Base-by-base conservation (phyloP, 305 asterid genomes). In the Fraxinus floribunda region DNA sequence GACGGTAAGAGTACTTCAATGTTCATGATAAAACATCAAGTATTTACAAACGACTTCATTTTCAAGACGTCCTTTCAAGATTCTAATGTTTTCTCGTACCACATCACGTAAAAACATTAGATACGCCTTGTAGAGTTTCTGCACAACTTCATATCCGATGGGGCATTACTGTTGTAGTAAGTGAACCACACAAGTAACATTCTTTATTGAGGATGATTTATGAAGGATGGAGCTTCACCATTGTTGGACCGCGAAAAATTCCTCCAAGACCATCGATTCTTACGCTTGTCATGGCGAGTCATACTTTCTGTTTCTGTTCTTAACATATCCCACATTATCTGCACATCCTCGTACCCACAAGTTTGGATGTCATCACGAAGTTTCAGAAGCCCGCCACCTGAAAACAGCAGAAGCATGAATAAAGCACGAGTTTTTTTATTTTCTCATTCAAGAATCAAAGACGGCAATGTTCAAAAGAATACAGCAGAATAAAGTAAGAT, bases 271-370 rank as follows among this genome's bases (percentile, higher is more conserved):
- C 88, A 86, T 36, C 89, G 57, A 71, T 84, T 85, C 76, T 88
- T 88, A 57, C 83, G 88, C 83, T 84, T 87, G 15, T 83, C 72
- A 74, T 80, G 88, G 76, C 70, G 85, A 75, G 89, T 77, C 74
- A 83, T 79, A 84, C 80, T 44, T 77, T 85, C 87, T 10, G 91
- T 80, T 52, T 90, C 93, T 1, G 86, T 80, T 83, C 83, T 87
- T 64, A 90, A 87, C 93, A 90, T 90, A 74, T 90, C 92, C 93
- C 93, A 90, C 93, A 90, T 90, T 79, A 90, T 90, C 81, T 90
- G 92, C 16, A 89, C 90, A 77, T 90, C 93, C 83, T 87, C 88
- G 68, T 90, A 90, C 3, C 92, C 93, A 83, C 92, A 90, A 2
- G 92, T 90, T 78, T 90, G 92, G 76, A 90, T 89, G 70, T 90